Base-by-base conservation (phyloP, 2,329 filamentous ascomycete genomes). In the Knufia fluminis region DNA sequence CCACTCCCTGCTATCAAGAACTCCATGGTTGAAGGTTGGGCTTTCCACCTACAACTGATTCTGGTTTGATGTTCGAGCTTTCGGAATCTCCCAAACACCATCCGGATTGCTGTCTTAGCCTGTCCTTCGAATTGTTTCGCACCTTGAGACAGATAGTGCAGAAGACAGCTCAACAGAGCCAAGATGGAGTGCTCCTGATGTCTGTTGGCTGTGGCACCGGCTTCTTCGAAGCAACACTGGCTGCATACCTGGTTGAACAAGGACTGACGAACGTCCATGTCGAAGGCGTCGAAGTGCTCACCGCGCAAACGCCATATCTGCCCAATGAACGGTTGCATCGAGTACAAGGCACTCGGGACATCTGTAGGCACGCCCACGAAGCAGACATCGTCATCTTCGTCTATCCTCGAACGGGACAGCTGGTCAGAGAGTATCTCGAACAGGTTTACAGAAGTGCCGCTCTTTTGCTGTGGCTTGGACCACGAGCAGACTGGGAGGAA, bases 321-420 rank as follows among this genome's bases (percentile, higher is more conserved):
- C 22, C 44, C 12, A 19, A 36, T 7, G 31, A 46, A 9, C 9
- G 16, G 12, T n/a, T 38, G 9, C 44, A 46, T 26, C 44, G 31
- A 9, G 44, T 46, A 7, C 44, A 46, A 24, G 44, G 44, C 20
- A 46, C 31, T 7, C 38, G 44, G 44, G 44, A 46, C 23, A 46
- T 46, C 31, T 38, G 10, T 14, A 32, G 38, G 4, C 8, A 24
- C 4, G 44, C 44, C 33, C 2, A 9, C 3, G 10, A 26, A 16
- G 44, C 44, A 20, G 31, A 36, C 7, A n/a, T 46, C 17, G 19
- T 46, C 9, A 14, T 46, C 28, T 46, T 46, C 16, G 44, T 46
- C 16, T 46, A 46, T n/a, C 44, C 44, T 38, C 44, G 44, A 36
- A 20, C 4, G 9, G 31, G 31, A 3, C 31, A 31, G 16, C 28